Evolutionary conservation across 75 land plant genomes (phyloP).

Genomic region (Cupressus sempervirens): DNA sequence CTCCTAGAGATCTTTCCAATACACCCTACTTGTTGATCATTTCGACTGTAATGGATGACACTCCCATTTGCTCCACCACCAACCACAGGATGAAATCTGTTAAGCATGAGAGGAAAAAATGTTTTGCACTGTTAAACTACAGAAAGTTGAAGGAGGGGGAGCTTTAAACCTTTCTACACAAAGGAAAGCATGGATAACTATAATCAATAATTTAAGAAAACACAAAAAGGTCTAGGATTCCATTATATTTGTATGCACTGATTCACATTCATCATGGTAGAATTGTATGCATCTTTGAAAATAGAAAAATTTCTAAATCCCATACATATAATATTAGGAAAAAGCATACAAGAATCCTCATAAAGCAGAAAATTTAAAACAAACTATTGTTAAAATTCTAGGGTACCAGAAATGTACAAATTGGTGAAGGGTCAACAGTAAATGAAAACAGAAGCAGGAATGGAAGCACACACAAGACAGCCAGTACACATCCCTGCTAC

Average conservation of each 20-base stretch:
- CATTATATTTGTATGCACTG: not conserved
- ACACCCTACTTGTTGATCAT: conserved; percentile 73
- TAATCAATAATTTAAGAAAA: not conserved
- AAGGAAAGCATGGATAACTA: not conserved
- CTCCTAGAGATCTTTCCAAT: not conserved
- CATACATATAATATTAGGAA: not conserved
- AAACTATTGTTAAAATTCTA: not conserved
- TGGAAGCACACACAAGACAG: no score
- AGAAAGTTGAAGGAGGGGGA: not conserved
- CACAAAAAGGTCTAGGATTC: not conserved
- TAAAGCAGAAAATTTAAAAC: not conserved
- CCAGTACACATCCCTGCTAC: no score
- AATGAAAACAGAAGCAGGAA: no score
- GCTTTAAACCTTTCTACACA: not conserved
- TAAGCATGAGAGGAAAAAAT: conserved; percentile 3
- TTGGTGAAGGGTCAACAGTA: no score
- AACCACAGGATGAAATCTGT: conserved; percentile 92
- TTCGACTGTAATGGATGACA: conserved; percentile 89
- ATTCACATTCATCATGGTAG: not conserved
- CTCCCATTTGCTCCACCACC: conserved; percentile 92
- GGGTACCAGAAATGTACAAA: no score
- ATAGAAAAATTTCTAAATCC: not conserved
- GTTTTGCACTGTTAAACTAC: not conserved
- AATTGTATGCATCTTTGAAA: not conserved
- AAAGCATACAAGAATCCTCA: not conserved